Evolutionary conservation across 1,139 yeast genomes (phyloP), one percentile per base, ranked within the genome.

Genomic region (Kodamaea derodonti): DNA sequence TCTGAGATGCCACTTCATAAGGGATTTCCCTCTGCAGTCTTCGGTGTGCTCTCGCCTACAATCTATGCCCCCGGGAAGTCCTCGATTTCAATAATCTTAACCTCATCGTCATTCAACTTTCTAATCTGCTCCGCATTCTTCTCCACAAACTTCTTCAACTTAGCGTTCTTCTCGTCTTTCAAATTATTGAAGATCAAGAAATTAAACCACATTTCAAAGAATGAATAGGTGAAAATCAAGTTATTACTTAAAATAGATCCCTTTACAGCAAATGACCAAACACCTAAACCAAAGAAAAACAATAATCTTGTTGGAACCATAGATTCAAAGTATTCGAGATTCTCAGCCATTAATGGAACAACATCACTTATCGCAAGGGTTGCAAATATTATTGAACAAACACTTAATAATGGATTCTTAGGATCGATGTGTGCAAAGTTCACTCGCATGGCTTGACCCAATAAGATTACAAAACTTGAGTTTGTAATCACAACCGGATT

Each of bases 121-220:
- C 50, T 53, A 32, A 64, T 54, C 31, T 60, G 58, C 18, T 60
- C 67, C 5, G 52, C 61, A 40, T 65, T 59, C 33, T 48, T 69
- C 41, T 63, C 65, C 22, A 60, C 54, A 37, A 56, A 64, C 36
- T 62, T 56, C 42, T 62, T 65, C 42, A 62, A 54, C 36, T 76
- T 65, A 37, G 65, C 54, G 36, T 61, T 65, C 46, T 69, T 74
- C 50, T 80, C 92, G 40, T 83, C 90, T 46, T 80, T 72, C 44
- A 84, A 62, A 32, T 81, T 72, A 51, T 72, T 76, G 54, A 69
- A 82, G 31, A 80, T 70, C 47, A 82, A 61, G 42, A 81, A 78
- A 47, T 81, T 80, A 49, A 79, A 62, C 90, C 90, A 83, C 22
- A 82, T 69, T 52, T 84, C 94, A 43, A 76, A 53, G 47, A 82